A percentile compares a stretch with the other conserved stretches of the same genome.
Conservation (phyloP, 2,329 filamentous ascomycete genomes). For the Fusarium redolens region DNA sequence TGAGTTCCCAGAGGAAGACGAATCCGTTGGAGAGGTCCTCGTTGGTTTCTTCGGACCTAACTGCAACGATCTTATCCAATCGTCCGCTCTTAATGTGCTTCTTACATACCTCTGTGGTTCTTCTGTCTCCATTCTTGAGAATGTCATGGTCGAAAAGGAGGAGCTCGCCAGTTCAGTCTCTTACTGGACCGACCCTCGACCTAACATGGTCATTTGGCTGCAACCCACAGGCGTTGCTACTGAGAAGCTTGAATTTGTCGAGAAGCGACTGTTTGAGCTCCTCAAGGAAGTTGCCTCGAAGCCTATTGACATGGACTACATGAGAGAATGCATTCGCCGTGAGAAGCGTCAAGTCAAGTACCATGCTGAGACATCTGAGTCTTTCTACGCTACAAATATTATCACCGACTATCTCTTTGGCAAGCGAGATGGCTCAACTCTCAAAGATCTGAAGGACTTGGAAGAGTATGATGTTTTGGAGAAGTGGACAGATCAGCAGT, state of each 20-base stretch:
- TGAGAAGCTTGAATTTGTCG: slow-evolving; percentile 83
- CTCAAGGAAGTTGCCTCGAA: slow-evolving; percentile 83
- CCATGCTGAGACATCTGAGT: slow-evolving; percentile 82
- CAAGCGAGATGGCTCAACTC: slow-evolving; percentile 81
- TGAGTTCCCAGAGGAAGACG: slow-evolving; percentile 96
- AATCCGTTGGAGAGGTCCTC: slow-evolving; percentile 88
- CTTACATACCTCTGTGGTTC: slow-evolving; percentile 92
- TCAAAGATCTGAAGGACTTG: slow-evolving; percentile 69
- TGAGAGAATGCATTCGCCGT: slow-evolving; percentile 86
- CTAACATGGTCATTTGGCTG: slow-evolving; percentile 86
- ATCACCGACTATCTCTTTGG: slow-evolving; percentile 95
- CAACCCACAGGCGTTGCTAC: slow-evolving; percentile 89
- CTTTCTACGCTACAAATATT: slow-evolving; percentile 84
- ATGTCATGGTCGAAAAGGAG: slow-evolving; percentile 91
- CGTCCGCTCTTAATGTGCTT: slow-evolving; percentile 81
- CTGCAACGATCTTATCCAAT: slow-evolving; percentile 75
- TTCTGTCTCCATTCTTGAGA: slow-evolving; percentile 91
- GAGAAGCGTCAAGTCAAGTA: slow-evolving; percentile 86
- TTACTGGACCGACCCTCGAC: slow-evolving; percentile 81
- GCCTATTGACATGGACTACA: slow-evolving; percentile 88
- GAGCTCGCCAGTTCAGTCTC: slow-evolving; percentile 88
- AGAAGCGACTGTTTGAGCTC: slow-evolving; percentile 86
- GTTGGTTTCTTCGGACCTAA: slow-evolving; percentile 89
- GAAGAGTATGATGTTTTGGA: slow-evolving; percentile 75
- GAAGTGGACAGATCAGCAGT: slow-evolving; percentile 84